Conservation (phyloP, 352 stramenopile species). For the Pythium pectinolyticum region DNA sequence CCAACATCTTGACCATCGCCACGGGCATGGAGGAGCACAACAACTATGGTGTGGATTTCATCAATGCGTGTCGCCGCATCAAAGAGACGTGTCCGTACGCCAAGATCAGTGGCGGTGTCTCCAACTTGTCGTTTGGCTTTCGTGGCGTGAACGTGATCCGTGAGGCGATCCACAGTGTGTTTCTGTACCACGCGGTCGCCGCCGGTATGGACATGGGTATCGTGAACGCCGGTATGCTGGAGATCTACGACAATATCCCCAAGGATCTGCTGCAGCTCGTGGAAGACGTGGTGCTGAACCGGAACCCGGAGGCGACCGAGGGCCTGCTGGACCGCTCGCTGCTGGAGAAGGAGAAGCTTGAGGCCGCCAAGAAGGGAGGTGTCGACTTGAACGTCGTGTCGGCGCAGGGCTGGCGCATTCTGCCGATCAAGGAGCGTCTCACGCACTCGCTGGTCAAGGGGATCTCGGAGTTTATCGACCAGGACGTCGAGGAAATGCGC, state of each 20-base stretch:
- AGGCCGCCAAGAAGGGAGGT: constrained; percentile 86
- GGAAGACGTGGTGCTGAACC: constrained; percentile 95
- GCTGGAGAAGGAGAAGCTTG: constrained; percentile 82
- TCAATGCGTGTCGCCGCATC: constrained; percentile 93
- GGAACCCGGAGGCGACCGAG: constrained; percentile 87
- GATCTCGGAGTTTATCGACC: constrained; percentile 95
- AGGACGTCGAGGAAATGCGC: constrained; percentile 95
- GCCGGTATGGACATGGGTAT: constrained; percentile 99
- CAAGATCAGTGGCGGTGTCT: constrained; percentile 96
- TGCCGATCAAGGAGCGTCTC: constrained; percentile 90
- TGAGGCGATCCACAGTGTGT: constrained; percentile 96
- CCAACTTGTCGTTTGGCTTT: constrained; percentile 97
- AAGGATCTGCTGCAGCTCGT: constrained; percentile 86
- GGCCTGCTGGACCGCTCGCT: constrained; percentile 88
- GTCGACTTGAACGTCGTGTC: constrained; percentile 40
- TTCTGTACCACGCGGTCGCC: constrained; percentile 94
- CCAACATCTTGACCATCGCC: constrained; percentile 97
- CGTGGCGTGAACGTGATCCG: constrained; percentile 97
- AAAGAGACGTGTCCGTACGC: constrained; percentile 95
- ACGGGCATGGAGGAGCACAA: constrained; percentile 98
- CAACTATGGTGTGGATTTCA: constrained; percentile 98
- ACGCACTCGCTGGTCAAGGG: constrained; percentile 97
- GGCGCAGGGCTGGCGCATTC: constrained; percentile 89
- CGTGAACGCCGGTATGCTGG: constrained; percentile 92
- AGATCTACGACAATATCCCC: constrained; percentile 88